These are phyloP conservation scores for Xerocomus nothofagi DNA, from an alignment of 1,284 basidiomycete genomes.

Conservation along the genomic window DNA sequence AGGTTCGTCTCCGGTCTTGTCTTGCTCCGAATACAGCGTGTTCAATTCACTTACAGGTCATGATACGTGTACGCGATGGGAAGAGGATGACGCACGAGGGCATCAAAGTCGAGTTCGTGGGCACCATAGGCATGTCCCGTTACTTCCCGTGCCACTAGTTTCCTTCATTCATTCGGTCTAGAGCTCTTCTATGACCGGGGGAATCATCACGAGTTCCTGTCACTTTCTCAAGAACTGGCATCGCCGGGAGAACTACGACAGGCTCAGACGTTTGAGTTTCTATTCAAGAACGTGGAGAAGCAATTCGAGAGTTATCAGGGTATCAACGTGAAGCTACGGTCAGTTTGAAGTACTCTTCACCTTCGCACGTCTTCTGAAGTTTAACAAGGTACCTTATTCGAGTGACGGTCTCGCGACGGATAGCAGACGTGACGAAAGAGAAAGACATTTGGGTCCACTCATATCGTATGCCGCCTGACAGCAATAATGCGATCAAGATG, in stretches of 20 bases:
- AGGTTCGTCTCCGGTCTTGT: slow-evolving; percentile 52
- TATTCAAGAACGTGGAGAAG: slow-evolving; percentile 99
- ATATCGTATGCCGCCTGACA: slow-evolving; percentile 97
- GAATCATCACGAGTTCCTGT: slow-evolving; percentile 97
- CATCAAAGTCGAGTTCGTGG: slow-evolving; percentile 97
- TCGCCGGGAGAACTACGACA: slow-evolving; percentile 93
- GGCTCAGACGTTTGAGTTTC: slow-evolving; percentile 93
- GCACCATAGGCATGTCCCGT: slow-evolving; percentile 79
- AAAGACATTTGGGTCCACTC: slow-evolving; percentile 97
- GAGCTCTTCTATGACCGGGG: slow-evolving; percentile 97
- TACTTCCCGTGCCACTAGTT: neutral
- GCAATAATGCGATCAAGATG: slow-evolving; percentile 99
- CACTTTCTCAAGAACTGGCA: slow-evolving; percentile 91
- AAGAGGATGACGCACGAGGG: slow-evolving; percentile 96
- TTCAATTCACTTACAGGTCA: slow-evolving; percentile 53
- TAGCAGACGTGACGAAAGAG: slow-evolving; percentile 93
- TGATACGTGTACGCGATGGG: slow-evolving; percentile 89
- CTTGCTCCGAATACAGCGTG: neutral
- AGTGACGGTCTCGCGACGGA: slow-evolving; percentile 84
- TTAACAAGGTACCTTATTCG: slow-evolving; percentile 84
- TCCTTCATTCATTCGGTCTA: slow-evolving; percentile 2
- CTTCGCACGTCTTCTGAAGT: slow-evolving; percentile 3
- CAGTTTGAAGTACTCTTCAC: slow-evolving; percentile 27
- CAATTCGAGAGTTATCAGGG: slow-evolving; percentile 98
- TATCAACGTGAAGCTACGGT: slow-evolving; percentile 97